Evolutionary conservation across 208 protist species (phyloP).

Genomic region (Acanthamoeba sp.): DNA sequence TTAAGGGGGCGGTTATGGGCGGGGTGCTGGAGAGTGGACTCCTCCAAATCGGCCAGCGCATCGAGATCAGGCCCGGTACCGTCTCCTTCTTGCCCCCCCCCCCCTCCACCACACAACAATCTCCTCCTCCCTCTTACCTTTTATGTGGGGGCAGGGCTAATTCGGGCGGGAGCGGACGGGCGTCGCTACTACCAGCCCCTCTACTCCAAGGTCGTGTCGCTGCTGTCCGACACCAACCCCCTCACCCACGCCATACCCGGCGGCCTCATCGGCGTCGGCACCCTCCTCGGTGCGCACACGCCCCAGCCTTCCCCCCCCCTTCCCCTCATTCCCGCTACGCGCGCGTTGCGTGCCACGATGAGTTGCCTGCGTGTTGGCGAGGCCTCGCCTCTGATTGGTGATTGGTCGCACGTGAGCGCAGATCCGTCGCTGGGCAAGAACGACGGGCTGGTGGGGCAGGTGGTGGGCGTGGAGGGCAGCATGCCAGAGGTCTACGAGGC

Average conservation of each 20-base stretch:
- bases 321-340: no score
- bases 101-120: no score
- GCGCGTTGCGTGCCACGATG: no score
- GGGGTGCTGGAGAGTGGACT: not conserved
- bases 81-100: not conserved
- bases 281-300: not conserved
- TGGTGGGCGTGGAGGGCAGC: slow-evolving; percentile 1
- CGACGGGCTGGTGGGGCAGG: slow-evolving; percentile 37
- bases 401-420: not conserved
- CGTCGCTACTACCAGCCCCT: not conserved
- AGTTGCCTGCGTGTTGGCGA: not conserved
- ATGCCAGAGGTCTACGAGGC: slow-evolving; percentile 7
- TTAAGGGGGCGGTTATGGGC: slow-evolving; percentile 19
- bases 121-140: no score
- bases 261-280: slow-evolving; percentile 35
- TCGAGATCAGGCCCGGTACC: slow-evolving; percentile 50
- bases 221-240: slow-evolving; percentile 1
- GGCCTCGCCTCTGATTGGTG: not conserved
- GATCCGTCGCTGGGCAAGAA: slow-evolving; percentile 50
- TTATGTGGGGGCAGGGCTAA: not conserved
- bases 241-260: slow-evolving; percentile 30
- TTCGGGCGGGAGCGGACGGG: not conserved
- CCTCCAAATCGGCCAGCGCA: not conserved
- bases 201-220: not conserved
- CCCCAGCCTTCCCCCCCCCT: not conserved